A percentile compares a stretch with the other conserved stretches of the same genome.
phyloP scores from a whole-genome alignment of 331 rosid species.

The Malus hybrid region DNA sequence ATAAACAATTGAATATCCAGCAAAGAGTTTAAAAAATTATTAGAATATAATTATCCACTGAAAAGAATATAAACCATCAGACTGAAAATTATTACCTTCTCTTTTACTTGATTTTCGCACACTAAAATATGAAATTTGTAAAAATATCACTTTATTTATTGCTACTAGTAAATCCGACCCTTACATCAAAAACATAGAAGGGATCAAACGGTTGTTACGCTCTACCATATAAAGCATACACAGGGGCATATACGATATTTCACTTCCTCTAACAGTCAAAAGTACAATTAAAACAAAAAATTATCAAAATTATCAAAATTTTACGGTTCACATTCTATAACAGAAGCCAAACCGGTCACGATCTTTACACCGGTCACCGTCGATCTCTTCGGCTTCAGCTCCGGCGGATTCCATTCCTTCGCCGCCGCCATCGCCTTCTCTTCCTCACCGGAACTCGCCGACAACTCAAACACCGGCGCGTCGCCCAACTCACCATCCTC shows the following conservation, averaged over 20 bases:
- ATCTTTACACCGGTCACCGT: constrained; percentile 34
- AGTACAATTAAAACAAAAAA: background rate
- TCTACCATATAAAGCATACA: constrained; percentile 12
- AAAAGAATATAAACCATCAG: background rate
- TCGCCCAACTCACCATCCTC: constrained; percentile 15
- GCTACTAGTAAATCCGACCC: constrained; percentile 54
- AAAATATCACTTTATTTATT: constrained; percentile 10
- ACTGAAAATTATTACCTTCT: background rate
- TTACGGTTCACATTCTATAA: constrained; percentile 42
- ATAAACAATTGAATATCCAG: background rate
- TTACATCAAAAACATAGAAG: constrained; percentile 40
- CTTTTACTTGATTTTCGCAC: background rate
- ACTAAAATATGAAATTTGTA: no score
- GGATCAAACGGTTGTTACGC: constrained; percentile 28
- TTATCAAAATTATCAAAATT: constrained; percentile 28
- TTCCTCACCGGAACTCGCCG: constrained; percentile 18
- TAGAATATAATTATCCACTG: background rate
- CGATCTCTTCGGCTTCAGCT: constrained; percentile 44
- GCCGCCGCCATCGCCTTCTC: constrained; percentile 11
- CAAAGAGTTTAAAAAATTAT: background rate
- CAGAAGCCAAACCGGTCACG: constrained; percentile 71
- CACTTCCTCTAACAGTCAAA: constrained; percentile 9
- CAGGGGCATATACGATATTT: constrained; percentile 15
- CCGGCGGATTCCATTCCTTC: constrained; percentile 53
- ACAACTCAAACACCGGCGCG: constrained; percentile 19